Percentiles rank a stretch among this genome's conserved stretches.
phyloP scores from a whole-genome alignment of 345 rosid genomes.

The Gossypium sturtianum region DNA sequence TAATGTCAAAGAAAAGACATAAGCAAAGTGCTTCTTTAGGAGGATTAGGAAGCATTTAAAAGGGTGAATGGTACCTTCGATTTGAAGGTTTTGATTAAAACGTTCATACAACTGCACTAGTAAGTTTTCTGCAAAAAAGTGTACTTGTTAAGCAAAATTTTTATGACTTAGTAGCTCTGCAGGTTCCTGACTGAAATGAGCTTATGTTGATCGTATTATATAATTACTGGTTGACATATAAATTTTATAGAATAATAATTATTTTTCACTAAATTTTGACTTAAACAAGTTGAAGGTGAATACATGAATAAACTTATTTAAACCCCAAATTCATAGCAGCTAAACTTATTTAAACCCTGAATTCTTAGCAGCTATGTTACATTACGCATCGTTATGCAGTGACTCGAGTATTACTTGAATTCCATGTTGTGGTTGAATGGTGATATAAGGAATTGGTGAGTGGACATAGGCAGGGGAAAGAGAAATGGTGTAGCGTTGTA shows the following conservation, averaged over 20 bases:
- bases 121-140: background rate
- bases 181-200: background rate
- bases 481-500: too few species aligned
- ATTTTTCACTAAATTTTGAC: background rate
- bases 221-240: background rate
- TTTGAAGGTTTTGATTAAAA: background rate
- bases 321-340: background rate
- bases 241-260: background rate
- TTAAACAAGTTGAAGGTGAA: too few species aligned
- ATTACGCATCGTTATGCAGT: too few species aligned
- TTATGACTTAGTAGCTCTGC: background rate
- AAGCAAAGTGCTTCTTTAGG: constrained; percentile 43
- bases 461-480: too few species aligned
- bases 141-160: background rate
- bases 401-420: too few species aligned
- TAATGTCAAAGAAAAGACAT: constrained; percentile 35
- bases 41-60: constrained; percentile 22
- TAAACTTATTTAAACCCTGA: background rate
- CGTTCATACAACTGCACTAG: background rate
- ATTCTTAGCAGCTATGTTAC: background rate
- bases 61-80: background rate
- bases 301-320: too few species aligned
- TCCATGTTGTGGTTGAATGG: too few species aligned
- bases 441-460: too few species aligned
- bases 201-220: background rate